Conservation (phyloP, 2,329 filamentous ascomycete species). For the Ramichloridium luteum region DNA sequence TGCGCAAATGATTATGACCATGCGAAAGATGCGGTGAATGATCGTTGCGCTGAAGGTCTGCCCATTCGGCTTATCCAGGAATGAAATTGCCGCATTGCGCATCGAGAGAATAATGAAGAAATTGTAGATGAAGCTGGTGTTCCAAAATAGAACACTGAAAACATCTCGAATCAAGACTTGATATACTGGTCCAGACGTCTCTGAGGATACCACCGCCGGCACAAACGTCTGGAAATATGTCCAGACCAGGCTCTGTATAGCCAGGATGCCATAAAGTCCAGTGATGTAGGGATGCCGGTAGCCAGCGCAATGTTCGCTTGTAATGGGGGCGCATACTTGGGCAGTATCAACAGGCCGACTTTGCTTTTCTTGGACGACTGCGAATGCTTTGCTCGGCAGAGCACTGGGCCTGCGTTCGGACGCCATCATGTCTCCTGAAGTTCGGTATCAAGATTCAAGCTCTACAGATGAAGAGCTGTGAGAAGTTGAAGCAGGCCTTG, state of each 20-base stretch:
- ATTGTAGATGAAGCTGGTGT: constrained; percentile 34
- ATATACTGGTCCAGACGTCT: constrained; percentile 27
- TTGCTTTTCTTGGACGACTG: no score
- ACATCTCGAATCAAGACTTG: constrained; percentile 33
- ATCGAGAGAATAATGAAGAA: constrained; percentile 36
- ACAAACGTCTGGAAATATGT: constrained; percentile 35
- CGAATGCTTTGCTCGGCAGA: no score
- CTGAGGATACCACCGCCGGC: constrained; percentile 30
- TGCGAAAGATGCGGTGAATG: constrained; percentile 31
- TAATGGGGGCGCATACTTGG: no score
- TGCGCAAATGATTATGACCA: constrained; percentile 31
- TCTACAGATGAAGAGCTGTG: no score
- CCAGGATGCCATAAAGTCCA: constrained; percentile 34
- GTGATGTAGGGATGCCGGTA: constrained; percentile 29
- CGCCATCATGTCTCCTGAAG: no score
- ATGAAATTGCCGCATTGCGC: constrained; percentile 32
- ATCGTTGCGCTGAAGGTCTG: constrained; percentile 28
- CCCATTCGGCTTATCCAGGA: constrained; percentile 27
- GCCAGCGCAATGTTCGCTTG: no score
- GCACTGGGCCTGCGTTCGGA: no score
- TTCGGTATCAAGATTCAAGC: no score
- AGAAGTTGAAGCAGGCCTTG: no score
- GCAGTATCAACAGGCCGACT: no score
- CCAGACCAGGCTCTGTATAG: constrained; percentile 33
- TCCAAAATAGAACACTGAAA: constrained; percentile 35